Evolutionary conservation across 73 alveolate species (phyloP).

Genomic region (Paramecium caudatum): DNA sequence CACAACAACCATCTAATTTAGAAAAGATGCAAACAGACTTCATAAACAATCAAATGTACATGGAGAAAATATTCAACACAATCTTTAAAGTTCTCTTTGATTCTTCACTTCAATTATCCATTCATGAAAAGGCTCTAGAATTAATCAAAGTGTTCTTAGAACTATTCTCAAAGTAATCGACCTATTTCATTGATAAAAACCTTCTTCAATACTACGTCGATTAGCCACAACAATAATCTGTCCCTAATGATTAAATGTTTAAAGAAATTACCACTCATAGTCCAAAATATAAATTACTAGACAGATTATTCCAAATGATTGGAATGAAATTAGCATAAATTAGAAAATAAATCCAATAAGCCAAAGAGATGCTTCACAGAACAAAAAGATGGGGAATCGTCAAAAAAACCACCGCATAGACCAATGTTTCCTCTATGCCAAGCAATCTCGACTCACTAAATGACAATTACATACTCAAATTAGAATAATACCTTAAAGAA

Average conservation of each 20-base stretch:
- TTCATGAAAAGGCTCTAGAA: conserved; percentile 51
- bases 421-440: conserved; percentile 25
- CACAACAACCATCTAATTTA: not conserved
- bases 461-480: not conserved
- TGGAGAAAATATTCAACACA: conserved; percentile 57
- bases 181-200: conserved; percentile 27
- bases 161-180: not conserved
- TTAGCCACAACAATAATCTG: not conserved
- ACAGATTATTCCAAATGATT: conserved; percentile 37
- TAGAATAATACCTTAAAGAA: conserved; percentile 8
- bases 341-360: not conserved
- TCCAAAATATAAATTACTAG: conserved; percentile 39
- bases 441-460: not conserved
- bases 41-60: conserved; percentile 8
- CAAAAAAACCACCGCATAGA: conserved; percentile 24
- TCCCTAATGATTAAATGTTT: not conserved
- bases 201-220: conserved; percentile 14
- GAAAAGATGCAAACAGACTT: conserved; percentile 37
- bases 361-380: conserved; percentile 14
- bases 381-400: not conserved
- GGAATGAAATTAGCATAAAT: conserved; percentile 62
- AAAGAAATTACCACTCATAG: conserved; percentile 38
- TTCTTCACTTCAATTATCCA: not conserved
- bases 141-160: conserved; percentile 23
- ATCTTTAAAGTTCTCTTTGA: conserved; percentile 47